phyloP scores from a whole-genome alignment of 2,329 filamentous ascomycete genomes.

The Orbilia quercus region DNA sequence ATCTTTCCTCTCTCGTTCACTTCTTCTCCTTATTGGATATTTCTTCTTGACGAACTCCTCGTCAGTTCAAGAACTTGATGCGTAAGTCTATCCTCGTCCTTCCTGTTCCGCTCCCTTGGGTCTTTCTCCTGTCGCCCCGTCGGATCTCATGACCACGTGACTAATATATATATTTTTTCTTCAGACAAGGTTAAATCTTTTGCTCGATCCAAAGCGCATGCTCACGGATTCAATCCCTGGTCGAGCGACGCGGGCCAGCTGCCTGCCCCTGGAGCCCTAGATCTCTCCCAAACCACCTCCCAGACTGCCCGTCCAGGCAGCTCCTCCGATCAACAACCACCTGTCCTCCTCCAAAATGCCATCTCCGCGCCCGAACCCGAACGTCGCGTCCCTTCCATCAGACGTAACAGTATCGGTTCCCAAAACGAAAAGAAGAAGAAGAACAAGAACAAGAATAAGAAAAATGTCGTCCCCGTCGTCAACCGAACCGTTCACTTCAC shows the following conservation, averaged over 20 bases:
- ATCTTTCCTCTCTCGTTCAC: conserved; percentile 9
- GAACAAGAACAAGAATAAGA: conserved; percentile 2
- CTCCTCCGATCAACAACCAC: conserved; percentile 20
- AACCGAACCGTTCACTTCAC: conserved; percentile 52
- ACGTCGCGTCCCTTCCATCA: conserved; percentile 41
- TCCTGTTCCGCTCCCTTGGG: not conserved
- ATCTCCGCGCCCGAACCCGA: conserved; percentile 15
- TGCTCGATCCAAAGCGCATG: conserved; percentile 57
- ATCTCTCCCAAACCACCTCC: conserved; percentile 38
- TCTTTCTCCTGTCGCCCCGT: conserved; percentile 18
- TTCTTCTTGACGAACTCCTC: conserved; percentile 55
- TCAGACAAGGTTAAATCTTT: conserved; percentile 57
- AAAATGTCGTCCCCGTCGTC: too few relatives aligned
- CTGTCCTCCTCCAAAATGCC: conserved; percentile 27
- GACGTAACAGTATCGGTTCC: conserved; percentile 24
- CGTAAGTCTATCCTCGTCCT: conserved; percentile 41
- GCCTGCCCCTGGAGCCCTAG: conserved; percentile 50
- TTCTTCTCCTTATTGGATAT: conserved; percentile 30
- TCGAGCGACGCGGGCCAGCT: conserved; percentile 52
- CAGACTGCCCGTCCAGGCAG: conserved; percentile 29
- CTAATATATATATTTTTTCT: too few relatives aligned
- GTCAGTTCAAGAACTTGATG: conserved; percentile 57
- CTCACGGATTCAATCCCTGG: conserved; percentile 57
- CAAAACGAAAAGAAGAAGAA: conserved; percentile 8
- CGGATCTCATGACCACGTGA: conserved; percentile 24